phyloP scores from a whole-genome alignment of 805 yeast genomes.

The Osmozyma mogii region DNA sequence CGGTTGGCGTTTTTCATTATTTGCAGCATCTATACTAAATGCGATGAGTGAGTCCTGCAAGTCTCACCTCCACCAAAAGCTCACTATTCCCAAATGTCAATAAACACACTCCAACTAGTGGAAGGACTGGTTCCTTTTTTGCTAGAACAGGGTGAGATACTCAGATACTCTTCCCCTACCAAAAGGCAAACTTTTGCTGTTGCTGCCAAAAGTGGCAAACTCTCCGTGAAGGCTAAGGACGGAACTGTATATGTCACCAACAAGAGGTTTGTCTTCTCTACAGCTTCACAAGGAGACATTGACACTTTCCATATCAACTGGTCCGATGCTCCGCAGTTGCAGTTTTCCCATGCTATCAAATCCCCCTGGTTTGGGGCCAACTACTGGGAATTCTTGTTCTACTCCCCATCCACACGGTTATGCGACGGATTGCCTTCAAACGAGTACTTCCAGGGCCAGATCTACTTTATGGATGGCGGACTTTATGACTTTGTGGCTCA shows the following conservation, averaged over 20 bases:
- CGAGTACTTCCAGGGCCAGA: conserved; percentile 28
- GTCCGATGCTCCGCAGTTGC: conserved; percentile 17
- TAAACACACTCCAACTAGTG: neutral
- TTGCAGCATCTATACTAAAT: too few species aligned
- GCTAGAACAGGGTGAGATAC: conserved; percentile 9
- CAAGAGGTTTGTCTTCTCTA: conserved; percentile 31
- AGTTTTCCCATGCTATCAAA: conserved; percentile 32
- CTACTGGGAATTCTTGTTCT: conserved; percentile 38
- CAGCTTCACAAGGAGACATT: conserved; percentile 34
- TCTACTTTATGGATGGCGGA: conserved; percentile 43
- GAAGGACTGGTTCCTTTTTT: conserved; percentile 9
- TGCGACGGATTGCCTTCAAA: conserved; percentile 34
- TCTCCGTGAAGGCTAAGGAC: conserved; percentile 25
- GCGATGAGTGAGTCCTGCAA: too few species aligned
- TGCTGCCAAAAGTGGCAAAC: conserved; percentile 3
- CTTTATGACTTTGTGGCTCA: conserved; percentile 31
- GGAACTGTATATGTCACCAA: conserved; percentile 38
- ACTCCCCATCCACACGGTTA: conserved; percentile 26
- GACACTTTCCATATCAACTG: conserved; percentile 33
- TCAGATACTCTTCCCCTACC: conserved; percentile 10
- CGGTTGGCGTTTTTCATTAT: too few species aligned
- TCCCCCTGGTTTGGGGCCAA: conserved; percentile 51
- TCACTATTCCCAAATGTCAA: too few species aligned
- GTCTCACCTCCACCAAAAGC: too few species aligned
- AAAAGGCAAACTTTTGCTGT: conserved; percentile 25